phyloP scores from a whole-genome alignment of 1,139 yeast species.

The Geotrichum restrictum region DNA sequence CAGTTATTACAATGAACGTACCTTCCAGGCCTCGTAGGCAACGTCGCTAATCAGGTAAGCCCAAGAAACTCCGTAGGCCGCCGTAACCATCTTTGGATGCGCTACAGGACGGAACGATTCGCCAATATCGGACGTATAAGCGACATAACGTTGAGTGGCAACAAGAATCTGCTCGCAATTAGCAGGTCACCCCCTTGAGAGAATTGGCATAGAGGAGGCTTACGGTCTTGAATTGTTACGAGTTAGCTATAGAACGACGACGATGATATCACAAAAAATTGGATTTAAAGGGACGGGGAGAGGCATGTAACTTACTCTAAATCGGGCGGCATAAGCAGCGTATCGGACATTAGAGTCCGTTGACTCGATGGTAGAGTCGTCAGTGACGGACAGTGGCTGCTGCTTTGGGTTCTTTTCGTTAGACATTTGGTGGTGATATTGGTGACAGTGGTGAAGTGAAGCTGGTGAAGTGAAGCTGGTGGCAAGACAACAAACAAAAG shows the following conservation, averaged over 20 bases:
- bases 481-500: too few relatives aligned
- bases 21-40: slow-evolving; percentile 67
- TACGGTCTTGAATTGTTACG: slow-evolving; percentile 18
- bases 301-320: slow-evolving; percentile 49
- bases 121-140: slow-evolving; percentile 83
- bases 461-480: too few relatives aligned
- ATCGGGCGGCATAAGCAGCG: slow-evolving; percentile 75
- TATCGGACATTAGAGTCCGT: slow-evolving; percentile 62
- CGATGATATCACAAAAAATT: too few relatives aligned
- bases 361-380: slow-evolving; percentile 35
- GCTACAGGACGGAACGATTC: slow-evolving; percentile 88
- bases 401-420: neutral
- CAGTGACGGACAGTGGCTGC: slow-evolving; percentile 8
- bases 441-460: too few relatives aligned
- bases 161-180: slow-evolving; percentile 43
- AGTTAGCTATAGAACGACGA: slow-evolving; percentile 2
- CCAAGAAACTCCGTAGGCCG: slow-evolving; percentile 78
- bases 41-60: slow-evolving; percentile 75
- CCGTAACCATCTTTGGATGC: slow-evolving; percentile 57
- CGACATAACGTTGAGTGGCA: slow-evolving; percentile 81
- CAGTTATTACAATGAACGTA: slow-evolving; percentile 19
- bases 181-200: neutral
- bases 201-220: slow-evolving; percentile 4
- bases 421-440: neutral
- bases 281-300: too few relatives aligned